These are phyloP conservation scores for Gracilaria gracilis DNA, from an alignment of 23 red algal genomes.

Conservation along the genomic window DNA sequence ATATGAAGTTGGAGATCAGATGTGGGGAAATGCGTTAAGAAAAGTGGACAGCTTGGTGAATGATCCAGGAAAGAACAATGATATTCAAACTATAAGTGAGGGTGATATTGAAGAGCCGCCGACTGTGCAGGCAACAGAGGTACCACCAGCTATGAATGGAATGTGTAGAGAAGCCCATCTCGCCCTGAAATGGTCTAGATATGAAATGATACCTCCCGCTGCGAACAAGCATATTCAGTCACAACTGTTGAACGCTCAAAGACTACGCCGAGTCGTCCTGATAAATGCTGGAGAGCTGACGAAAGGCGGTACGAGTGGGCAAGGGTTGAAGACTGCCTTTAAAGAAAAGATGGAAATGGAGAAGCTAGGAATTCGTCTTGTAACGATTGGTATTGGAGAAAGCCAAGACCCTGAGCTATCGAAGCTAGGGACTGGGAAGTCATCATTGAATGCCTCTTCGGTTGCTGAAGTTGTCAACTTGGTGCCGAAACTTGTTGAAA, in stretches of 20 bases:
- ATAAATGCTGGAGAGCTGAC: slow-evolving; percentile 72
- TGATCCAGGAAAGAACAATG: background rate
- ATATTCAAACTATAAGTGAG: background rate
- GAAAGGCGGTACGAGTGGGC: slow-evolving; percentile 28
- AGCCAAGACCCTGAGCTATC: slow-evolving; percentile 9
- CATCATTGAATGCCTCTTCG: slow-evolving; percentile 9
- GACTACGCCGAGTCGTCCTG: slow-evolving; percentile 56
- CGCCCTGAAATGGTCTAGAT: slow-evolving; percentile 68
- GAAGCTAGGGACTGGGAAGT: slow-evolving; percentile 62
- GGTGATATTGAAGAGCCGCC: slow-evolving; percentile 60
- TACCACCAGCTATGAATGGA: slow-evolving; percentile 75
- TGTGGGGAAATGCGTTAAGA: slow-evolving; percentile 60
- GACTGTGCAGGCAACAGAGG: slow-evolving; percentile 62
- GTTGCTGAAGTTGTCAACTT: slow-evolving; percentile 1
- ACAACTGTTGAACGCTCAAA: slow-evolving; percentile 46
- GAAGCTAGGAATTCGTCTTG: slow-evolving; percentile 47
- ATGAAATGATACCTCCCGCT: slow-evolving; percentile 68
- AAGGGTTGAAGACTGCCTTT: slow-evolving; percentile 37
- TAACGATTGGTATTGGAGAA: slow-evolving; percentile 64
- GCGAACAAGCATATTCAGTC: slow-evolving; percentile 56
- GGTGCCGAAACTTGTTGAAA: slow-evolving; percentile 32
- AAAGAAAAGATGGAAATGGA: slow-evolving; percentile 49
- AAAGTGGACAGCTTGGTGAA: slow-evolving; percentile 69
- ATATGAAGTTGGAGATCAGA: slow-evolving; percentile 67
- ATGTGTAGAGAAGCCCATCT: slow-evolving; percentile 67